phyloP scores from a whole-genome alignment of 306 rosid genomes.

The Pyrus bretschneideri region DNA sequence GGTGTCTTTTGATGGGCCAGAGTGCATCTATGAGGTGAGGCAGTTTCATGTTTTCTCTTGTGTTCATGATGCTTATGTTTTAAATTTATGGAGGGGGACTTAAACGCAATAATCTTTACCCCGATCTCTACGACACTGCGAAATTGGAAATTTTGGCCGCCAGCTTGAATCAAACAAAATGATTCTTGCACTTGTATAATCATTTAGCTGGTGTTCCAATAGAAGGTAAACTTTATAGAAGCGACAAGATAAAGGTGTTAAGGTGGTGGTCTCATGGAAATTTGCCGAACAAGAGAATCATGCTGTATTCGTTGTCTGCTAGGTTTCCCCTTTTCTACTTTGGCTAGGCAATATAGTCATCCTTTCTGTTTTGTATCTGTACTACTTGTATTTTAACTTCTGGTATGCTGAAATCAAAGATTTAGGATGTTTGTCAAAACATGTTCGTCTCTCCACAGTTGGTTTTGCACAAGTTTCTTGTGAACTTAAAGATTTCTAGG shows the following conservation, averaged over 20 bases:
- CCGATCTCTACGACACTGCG: not conserved
- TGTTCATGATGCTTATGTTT: not conserved
- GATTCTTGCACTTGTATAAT: not conserved
- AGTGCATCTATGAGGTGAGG: conserved; percentile 77
- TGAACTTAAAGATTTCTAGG: not conserved
- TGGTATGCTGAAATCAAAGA: not conserved
- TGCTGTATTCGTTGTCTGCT: not conserved
- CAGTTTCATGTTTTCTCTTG: not conserved
- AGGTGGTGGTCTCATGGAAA: not conserved
- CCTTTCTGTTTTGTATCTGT: not conserved
- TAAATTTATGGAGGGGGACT: not conserved
- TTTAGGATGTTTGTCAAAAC: not conserved
- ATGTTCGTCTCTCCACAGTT: not conserved
- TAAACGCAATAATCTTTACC: not conserved
- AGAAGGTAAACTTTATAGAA: not conserved
- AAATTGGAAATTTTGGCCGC: not conserved
- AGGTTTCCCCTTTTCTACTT: not conserved
- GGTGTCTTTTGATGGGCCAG: conserved; percentile 75
- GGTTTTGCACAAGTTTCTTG: not conserved
- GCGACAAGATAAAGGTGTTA: not conserved
- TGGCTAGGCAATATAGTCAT: not conserved
- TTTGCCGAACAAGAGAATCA: not conserved
- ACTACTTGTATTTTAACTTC: not conserved
- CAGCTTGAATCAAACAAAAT: not conserved
- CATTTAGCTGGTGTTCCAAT: not conserved